A percentile compares a stretch with the other conserved stretches of the same genome.
Conservation (phyloP, 1,139 yeast species). For the Hansenula sp. region DNA sequence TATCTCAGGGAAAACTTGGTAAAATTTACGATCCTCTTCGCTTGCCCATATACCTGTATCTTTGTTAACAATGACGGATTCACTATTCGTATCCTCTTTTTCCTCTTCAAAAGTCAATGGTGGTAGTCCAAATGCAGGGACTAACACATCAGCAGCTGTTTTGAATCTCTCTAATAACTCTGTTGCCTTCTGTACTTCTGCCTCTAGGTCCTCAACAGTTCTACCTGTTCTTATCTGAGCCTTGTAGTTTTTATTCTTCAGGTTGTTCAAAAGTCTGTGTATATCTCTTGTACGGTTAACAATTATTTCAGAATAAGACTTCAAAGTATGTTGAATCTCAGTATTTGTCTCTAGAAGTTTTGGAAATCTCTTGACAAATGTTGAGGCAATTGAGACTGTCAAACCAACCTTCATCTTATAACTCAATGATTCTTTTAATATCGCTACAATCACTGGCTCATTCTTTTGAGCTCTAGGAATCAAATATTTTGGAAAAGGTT, state of each 20-base stretch:
- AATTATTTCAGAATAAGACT: slow-evolving; percentile 44
- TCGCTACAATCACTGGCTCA: slow-evolving; percentile 40
- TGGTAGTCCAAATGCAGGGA: slow-evolving; percentile 34
- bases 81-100: slow-evolving; percentile 9
- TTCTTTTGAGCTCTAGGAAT: slow-evolving; percentile 25
- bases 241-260: slow-evolving; percentile 40
- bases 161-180: slow-evolving; percentile 42
- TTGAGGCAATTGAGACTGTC: slow-evolving; percentile 42
- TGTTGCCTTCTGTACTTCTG: slow-evolving; percentile 35
- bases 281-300: slow-evolving; percentile 33
- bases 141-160: slow-evolving; percentile 39
- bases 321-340: slow-evolving; percentile 20
- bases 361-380: slow-evolving; percentile 49
- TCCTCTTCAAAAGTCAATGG: slow-evolving; percentile 26
- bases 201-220: slow-evolving; percentile 47
- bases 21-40: slow-evolving; percentile 58
- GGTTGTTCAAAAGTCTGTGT: slow-evolving; percentile 31
- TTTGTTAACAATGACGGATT: slow-evolving; percentile 24
- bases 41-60: slow-evolving; percentile 59
- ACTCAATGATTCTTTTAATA: slow-evolving; percentile 51
- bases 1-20: slow-evolving; percentile 42
- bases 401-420: slow-evolving; percentile 45
- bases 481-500: slow-evolving; percentile 37
- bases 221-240: slow-evolving; percentile 67
- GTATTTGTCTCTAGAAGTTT: slow-evolving; percentile 24